Evolutionary conservation across 1,284 basidiomycete species (phyloP), one percentile per base, ranked within the genome.

Genomic region (Xanthoconium separans): DNA sequence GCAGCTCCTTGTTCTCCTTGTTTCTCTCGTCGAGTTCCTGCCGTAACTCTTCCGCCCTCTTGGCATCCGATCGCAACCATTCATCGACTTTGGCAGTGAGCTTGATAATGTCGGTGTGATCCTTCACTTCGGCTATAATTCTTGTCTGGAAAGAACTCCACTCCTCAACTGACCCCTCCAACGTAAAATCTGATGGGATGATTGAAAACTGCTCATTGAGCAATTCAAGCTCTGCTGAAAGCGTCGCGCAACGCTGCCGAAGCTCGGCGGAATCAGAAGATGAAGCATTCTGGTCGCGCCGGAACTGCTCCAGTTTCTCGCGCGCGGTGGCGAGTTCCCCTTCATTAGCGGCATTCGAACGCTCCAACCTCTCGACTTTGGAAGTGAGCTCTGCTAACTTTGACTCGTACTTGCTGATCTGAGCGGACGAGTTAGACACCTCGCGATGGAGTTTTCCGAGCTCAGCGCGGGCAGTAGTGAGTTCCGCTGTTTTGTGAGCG

Each of bases 1-100:
- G 47, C n/a, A 57, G 41, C 15, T 57, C 47, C 18, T 47, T 47
- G 30, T 57, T 60, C 48, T 60, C 57, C 27, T 33, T 59, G 20
- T 42, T 37, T 16, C 57, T 47, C 37, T 22, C 44, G 6, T 18
- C 44, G 22, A 60, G 54, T 24, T 60, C 45, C 10, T 37, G 0
- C 2, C 16, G n/a, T 10, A 56, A 20, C 5, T 37, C n/a, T 16
- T 59, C 45, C 4, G 50, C 57, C 16, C 56, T 59, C 57, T 39
- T 34, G 12, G 43, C 43, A 13, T 57, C 56, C n/a, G 55, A 15
- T 4, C 22, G 24, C 31, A 58, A 18, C 58, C 58, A 60, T 27
- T 58, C 24, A 13, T 58, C 58, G 43, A 52, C 39, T 2, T n/a
- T 36, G n/a, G 42, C 20, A 16, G 58, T 48, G n/a, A 53, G 57